A percentile compares a stretch with the other conserved stretches of the same genome.
These are phyloP conservation scores for Pezicula radicicola DNA, from an alignment of 2,329 filamentous ascomycete genomes.

Conservation along the genomic window DNA sequence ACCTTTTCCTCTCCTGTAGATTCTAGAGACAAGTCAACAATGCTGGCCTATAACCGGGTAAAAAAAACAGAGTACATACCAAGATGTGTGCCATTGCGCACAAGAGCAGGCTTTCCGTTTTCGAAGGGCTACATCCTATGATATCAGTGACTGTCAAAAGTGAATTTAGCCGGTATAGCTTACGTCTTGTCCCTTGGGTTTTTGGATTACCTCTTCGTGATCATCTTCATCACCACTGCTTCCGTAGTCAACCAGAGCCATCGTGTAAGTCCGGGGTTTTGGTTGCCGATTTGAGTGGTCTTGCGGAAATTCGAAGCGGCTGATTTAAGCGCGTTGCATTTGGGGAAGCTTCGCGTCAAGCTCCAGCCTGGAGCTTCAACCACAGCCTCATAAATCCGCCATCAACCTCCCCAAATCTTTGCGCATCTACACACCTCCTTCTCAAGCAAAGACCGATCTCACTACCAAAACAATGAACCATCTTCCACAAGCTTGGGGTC, in stretches of 20 bases:
- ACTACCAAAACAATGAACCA: constrained; percentile 56
- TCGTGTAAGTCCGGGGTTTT: constrained; percentile 7
- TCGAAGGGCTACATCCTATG: constrained; percentile 14
- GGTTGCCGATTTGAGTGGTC: neutral
- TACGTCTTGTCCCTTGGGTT: constrained; percentile 14
- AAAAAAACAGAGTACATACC: constrained; percentile 9
- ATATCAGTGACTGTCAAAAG: constrained; percentile 15
- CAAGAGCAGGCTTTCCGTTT: constrained; percentile 8
- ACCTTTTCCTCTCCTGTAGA: constrained; percentile 8
- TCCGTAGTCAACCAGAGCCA: constrained; percentile 34
- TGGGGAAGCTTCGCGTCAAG: constrained; percentile 15
- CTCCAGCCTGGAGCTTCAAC: constrained; percentile 12
- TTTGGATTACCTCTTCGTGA: constrained; percentile 10
- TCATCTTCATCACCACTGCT: constrained; percentile 35
- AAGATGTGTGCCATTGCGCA: constrained; percentile 13
- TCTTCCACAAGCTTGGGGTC: constrained; percentile 70
- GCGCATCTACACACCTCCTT: constrained; percentile 1
- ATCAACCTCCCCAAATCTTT: constrained; percentile 3
- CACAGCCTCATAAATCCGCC: neutral
- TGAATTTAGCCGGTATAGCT: constrained; percentile 3
- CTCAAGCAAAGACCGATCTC: constrained; percentile 3
- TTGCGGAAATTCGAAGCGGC: neutral
- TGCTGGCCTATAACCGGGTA: neutral
- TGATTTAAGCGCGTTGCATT: constrained; percentile 7
- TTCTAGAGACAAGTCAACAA: constrained; percentile 14